phyloP scores from a whole-genome alignment of 495 filamentous ascomycete species.

The Xylaria grammica region DNA sequence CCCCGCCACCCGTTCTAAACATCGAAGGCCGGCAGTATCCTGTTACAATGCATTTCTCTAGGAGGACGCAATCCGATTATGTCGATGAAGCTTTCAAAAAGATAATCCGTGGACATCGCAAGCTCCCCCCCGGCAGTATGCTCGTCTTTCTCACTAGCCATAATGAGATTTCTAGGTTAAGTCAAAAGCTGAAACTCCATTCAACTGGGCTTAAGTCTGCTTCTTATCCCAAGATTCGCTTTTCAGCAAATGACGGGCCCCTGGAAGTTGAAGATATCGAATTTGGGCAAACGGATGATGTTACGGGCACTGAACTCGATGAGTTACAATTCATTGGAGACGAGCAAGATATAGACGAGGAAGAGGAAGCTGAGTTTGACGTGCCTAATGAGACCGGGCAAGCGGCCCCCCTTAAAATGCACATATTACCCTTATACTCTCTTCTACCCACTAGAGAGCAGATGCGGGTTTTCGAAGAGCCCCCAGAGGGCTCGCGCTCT shows the following conservation, averaged over 20 bases:
- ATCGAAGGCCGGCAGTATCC: constrained; percentile 93
- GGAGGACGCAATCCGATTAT: constrained; percentile 84
- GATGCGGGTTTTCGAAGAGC: constrained; percentile 86
- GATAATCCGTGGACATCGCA: constrained; percentile 84
- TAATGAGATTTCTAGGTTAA: constrained; percentile 81
- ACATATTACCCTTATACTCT: constrained; percentile 91
- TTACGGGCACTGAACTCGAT: constrained; percentile 46
- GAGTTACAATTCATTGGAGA: constrained; percentile 47
- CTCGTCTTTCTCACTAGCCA: constrained; percentile 96
- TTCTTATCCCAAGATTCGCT: constrained; percentile 67
- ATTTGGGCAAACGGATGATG: constrained; percentile 63
- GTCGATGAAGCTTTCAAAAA: constrained; percentile 88
- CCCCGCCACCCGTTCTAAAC: constrained; percentile 82
- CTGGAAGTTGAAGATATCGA: constrained; percentile 89
- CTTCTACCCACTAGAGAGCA: constrained; percentile 93
- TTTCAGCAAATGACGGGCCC: constrained; percentile 78
- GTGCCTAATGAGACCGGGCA: constrained; percentile 58
- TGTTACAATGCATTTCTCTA: constrained; percentile 87
- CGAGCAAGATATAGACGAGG: constrained; percentile 58
- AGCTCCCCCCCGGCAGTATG: constrained; percentile 89
- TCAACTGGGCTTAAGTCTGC: constrained; percentile 63
- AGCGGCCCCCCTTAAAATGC: constrained; percentile 65
- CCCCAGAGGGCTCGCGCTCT: constrained; percentile 81
- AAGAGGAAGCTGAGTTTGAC: constrained; percentile 66
- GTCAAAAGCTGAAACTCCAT: constrained; percentile 74